Conservation (phyloP, 2,329 filamentous ascomycete species). For the Pyricularia sp. region DNA sequence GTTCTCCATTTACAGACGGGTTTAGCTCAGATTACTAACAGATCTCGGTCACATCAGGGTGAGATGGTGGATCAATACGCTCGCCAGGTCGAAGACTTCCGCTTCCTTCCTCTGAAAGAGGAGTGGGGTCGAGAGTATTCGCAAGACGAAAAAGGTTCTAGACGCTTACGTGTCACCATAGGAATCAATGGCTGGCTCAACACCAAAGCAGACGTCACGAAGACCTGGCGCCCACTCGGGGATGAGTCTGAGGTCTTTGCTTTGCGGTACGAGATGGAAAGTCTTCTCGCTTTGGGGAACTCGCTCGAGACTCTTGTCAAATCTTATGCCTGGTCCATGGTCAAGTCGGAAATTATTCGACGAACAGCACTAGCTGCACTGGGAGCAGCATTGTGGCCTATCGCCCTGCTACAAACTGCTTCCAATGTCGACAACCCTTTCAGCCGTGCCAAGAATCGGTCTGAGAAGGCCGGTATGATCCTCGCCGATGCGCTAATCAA, state of each 20-base stretch:
- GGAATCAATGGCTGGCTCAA: constrained; percentile 83
- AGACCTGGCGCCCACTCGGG: constrained; percentile 70
- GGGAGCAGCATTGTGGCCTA: constrained; percentile 60
- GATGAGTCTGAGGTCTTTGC: constrained; percentile 73
- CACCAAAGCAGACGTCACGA: constrained; percentile 62
- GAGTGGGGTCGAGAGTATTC: constrained; percentile 25
- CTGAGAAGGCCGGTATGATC: constrained; percentile 70
- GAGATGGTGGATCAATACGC: constrained; percentile 84
- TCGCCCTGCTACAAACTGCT: constrained; percentile 56
- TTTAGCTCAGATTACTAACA: too few relatives aligned
- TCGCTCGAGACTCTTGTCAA: constrained; percentile 63
- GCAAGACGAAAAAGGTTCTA: constrained; percentile 22
- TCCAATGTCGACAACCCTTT: constrained; percentile 75
- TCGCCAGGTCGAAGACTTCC: constrained; percentile 72
- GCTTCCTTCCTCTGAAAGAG: constrained; percentile 63
- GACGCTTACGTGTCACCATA: constrained; percentile 68
- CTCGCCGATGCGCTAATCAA: constrained; percentile 78
- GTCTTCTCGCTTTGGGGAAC: constrained; percentile 66
- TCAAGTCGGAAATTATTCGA: constrained; percentile 67
- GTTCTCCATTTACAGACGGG: too few relatives aligned
- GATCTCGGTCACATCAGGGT: constrained; percentile 34
- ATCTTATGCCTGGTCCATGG: constrained; percentile 64
- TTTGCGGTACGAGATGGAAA: constrained; percentile 71
- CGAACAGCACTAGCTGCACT: constrained; percentile 60
- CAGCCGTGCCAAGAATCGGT: constrained; percentile 63